A percentile compares a stretch with the other conserved stretches of the same genome.
These are phyloP conservation scores for Hemisphaericaspora xylanilytica DNA, from an alignment of 1,139 yeast species.

Conservation along the genomic window DNA sequence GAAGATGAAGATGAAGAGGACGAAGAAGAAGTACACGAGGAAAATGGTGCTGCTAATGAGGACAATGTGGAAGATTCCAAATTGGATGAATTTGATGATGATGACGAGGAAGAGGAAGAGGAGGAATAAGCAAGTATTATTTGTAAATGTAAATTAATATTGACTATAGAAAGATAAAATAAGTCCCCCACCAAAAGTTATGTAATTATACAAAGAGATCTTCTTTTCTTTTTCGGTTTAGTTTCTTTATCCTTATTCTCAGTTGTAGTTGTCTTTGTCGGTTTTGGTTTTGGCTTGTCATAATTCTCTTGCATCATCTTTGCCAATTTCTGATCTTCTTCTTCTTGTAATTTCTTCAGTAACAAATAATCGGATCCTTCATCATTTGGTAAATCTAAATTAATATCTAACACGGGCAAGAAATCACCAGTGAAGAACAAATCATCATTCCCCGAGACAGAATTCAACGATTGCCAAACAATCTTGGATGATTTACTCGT, in stretches of 20 bases:
- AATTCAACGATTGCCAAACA: conserved; percentile 75
- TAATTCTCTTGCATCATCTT: conserved; percentile 37
- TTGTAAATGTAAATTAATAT: conserved; percentile 5
- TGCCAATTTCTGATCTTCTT: conserved; percentile 61
- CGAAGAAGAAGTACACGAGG: conserved; percentile 19
- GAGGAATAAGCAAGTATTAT: not conserved
- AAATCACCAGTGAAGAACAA: conserved; percentile 64
- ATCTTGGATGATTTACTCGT: conserved; percentile 35
- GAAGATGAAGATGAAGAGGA: conserved; percentile 40
- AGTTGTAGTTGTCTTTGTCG: conserved; percentile 3
- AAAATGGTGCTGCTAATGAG: conserved; percentile 13
- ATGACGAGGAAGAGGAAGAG: conserved; percentile 6
- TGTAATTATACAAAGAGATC: conserved; percentile 20
- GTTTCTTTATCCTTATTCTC: conserved; percentile 9
- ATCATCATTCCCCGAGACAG: conserved; percentile 66
- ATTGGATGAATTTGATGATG: conserved; percentile 6
- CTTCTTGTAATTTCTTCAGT: conserved; percentile 55
- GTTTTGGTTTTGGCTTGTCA: conserved; percentile 12
- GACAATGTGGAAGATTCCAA: conserved; percentile 5
- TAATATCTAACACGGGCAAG: conserved; percentile 32
- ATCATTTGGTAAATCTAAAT: conserved; percentile 13
- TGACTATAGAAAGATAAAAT: conserved; percentile 8
- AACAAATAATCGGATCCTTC: conserved; percentile 38
- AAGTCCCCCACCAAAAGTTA: no score
- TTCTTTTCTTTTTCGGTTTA: conserved; percentile 15